A percentile compares a stretch with the other conserved stretches of the same genome.
Conservation (phyloP, 768 basidiomycete species). For the Saitozyma sp. region DNA sequence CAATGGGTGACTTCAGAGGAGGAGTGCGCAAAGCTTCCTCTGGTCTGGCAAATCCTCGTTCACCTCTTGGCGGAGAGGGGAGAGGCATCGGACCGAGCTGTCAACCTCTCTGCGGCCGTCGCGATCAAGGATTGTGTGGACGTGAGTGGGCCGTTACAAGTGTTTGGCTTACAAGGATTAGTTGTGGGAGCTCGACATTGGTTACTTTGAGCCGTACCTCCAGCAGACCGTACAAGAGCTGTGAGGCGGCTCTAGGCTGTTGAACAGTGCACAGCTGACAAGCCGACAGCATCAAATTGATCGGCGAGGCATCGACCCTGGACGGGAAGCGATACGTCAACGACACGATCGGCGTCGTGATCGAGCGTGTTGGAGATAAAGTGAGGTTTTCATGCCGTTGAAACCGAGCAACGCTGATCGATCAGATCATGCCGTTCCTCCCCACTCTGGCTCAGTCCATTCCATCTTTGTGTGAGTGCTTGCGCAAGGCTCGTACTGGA, state of each 20-base stretch:
- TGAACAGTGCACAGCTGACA: background rate
- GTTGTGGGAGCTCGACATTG: constrained; percentile 50
- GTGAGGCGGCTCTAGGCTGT: constrained; percentile 22
- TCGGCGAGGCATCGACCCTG: constrained; percentile 45
- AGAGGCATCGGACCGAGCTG: constrained; percentile 74
- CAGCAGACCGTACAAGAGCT: constrained; percentile 40
- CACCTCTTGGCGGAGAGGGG: constrained; percentile 70
- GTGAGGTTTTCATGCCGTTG: constrained; percentile 11
- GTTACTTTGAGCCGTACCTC: constrained; percentile 44
- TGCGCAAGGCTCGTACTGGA: background rate
- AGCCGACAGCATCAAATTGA: constrained; percentile 32
- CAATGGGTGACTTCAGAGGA: constrained; percentile 72
- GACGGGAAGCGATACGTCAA: constrained; percentile 46
- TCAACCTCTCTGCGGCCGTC: constrained; percentile 78
- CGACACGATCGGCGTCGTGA: constrained; percentile 46
- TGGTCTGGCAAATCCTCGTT: constrained; percentile 77
- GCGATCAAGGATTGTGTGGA: constrained; percentile 81
- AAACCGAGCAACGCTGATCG: background rate
- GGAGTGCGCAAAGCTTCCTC: constrained; percentile 60
- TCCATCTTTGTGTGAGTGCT: constrained; percentile 41
- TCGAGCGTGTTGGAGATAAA: constrained; percentile 44
- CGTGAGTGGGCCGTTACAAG: constrained; percentile 57
- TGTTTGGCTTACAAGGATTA: constrained; percentile 12
- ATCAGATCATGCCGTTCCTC: constrained; percentile 42
- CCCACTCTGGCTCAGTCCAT: constrained; percentile 43